These are phyloP conservation scores for Colletotrichum shisoi DNA, from an alignment of 2,329 filamentous ascomycete species.

Conservation along the genomic window DNA sequence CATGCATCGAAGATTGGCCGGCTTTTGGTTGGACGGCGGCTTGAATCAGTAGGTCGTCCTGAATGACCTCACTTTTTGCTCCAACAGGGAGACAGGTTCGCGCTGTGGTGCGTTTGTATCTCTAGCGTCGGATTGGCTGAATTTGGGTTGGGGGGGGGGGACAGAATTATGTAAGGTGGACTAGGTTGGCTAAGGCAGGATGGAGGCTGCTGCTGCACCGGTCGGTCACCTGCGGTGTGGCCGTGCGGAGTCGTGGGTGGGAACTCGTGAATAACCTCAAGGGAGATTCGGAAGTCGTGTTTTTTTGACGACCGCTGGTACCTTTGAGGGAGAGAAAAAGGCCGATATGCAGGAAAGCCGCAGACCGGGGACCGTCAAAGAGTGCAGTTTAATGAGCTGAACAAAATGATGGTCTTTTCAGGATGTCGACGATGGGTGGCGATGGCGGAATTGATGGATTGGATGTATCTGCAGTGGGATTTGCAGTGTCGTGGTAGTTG, in stretches of 20 bases:
- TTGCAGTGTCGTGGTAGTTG: constrained; percentile 48
- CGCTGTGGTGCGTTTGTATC: constrained; percentile 29
- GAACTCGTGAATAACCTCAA: constrained; percentile 43
- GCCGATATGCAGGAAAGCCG: constrained; percentile 41
- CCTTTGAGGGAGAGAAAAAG: constrained; percentile 40
- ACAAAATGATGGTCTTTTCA: constrained; percentile 50
- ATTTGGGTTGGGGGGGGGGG: constrained; percentile 19
- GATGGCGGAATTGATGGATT: constrained; percentile 53
- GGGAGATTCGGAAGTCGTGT: constrained; percentile 12
- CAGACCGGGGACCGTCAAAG: constrained; percentile 42
- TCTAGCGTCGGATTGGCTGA: constrained; percentile 33
- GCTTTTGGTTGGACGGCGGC: constrained; percentile 11
- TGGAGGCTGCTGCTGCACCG: constrained; percentile 26
- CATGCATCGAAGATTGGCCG: constrained; percentile 16
- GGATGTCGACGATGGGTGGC: constrained; percentile 45
- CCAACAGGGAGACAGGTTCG: constrained; percentile 25
- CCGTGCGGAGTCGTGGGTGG: constrained; percentile 39
- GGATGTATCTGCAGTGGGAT: constrained; percentile 47
- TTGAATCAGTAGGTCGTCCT: constrained; percentile 17
- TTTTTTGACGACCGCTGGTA: constrained; percentile 37
- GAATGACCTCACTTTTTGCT: constrained; percentile 40
- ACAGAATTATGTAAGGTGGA: constrained; percentile 39
- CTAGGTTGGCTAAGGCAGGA: constrained; percentile 35
- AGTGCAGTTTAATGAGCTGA: constrained; percentile 46
- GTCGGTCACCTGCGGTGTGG: constrained; percentile 38